Evolutionary conservation across 192 early-diverging fungal genomes (phyloP).

Genomic region (Coemansia sp.): DNA sequence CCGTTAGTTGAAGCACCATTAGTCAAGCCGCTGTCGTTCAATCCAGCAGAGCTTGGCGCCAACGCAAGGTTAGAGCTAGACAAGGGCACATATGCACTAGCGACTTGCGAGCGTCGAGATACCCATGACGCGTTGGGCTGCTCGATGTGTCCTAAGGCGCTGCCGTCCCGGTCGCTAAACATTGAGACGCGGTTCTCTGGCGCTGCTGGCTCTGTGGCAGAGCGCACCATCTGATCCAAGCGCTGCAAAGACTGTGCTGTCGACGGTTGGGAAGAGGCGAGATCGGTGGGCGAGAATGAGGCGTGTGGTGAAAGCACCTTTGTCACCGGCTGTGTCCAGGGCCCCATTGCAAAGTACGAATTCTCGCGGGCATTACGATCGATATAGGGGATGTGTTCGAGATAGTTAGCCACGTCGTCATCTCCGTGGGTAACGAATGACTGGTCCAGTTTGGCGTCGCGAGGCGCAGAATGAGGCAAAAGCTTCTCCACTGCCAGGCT

Average conservation of each 20-base stretch:
- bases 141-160: neutral
- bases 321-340: slow-evolving; percentile 41
- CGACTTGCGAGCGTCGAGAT: slow-evolving; percentile 3
- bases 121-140: slow-evolving; percentile 1
- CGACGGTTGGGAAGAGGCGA: neutral
- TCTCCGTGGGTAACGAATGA: neutral
- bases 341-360: slow-evolving; percentile 47
- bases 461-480: slow-evolving; percentile 1
- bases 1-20: slow-evolving; percentile 18
- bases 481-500: slow-evolving; percentile 48
- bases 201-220: neutral
- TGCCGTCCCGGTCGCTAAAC: neutral
- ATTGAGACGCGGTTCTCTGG: neutral
- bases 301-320: slow-evolving; percentile 5
- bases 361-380: slow-evolving; percentile 43
- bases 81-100: slow-evolving; percentile 32
- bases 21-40: slow-evolving; percentile 3
- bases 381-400: slow-evolving; percentile 46
- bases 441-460: neutral
- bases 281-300: neutral
- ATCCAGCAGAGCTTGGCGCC: slow-evolving; percentile 1
- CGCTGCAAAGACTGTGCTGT: neutral
- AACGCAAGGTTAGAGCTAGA: slow-evolving; percentile 37
- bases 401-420: slow-evolving; percentile 14
- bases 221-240: neutral